Percentiles rank a stretch among this genome's conserved stretches.
Evolutionary conservation across 73 alveolate genomes (phyloP).

Genomic region (Paramecium octaurelia): DNA sequence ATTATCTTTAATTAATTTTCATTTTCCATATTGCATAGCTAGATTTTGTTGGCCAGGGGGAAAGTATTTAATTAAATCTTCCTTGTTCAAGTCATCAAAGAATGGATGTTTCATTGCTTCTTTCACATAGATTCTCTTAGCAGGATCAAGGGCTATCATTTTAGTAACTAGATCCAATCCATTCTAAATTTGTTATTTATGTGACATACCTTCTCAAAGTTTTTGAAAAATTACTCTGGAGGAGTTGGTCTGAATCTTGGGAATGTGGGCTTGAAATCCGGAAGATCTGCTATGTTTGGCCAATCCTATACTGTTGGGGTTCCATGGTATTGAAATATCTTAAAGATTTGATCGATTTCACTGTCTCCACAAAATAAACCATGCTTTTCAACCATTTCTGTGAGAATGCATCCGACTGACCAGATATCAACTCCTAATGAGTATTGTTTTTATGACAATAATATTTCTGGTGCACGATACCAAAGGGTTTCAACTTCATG

Average conservation of each 20-base stretch:
- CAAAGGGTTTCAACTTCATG: conserved; percentile 96
- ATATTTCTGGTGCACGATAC: conserved; percentile 96
- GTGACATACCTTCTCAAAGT: conserved; percentile 65
- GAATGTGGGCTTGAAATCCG: conserved; percentile 82
- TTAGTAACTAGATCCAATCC: conserved; percentile 84
- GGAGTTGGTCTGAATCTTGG: conserved; percentile 78
- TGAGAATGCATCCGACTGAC: conserved; percentile 97
- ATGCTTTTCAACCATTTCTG: conserved; percentile 90
- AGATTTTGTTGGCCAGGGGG: conserved; percentile 42
- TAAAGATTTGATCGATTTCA: conserved; percentile 85
- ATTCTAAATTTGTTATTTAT: background rate
- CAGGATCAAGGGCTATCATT: conserved; percentile 91
- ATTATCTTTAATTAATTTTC: background rate
- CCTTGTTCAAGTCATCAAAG: conserved; percentile 82
- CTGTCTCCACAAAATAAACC: conserved; percentile 96
- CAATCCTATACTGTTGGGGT: conserved; percentile 84
- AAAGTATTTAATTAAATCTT: conserved; percentile 45
- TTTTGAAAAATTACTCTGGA: conserved; percentile 64
- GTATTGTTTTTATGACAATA: conserved; percentile 79
- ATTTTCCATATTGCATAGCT: conserved; percentile 27
- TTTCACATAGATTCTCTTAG: conserved; percentile 89
- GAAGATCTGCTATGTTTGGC: conserved; percentile 71
- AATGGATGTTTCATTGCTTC: conserved; percentile 92
- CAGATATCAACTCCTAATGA: conserved; percentile 95
- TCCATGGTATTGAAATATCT: conserved; percentile 85